phyloP scores from a whole-genome alignment of 352 stramenopile genomes.

The Phytophthora citrophthora region DNA sequence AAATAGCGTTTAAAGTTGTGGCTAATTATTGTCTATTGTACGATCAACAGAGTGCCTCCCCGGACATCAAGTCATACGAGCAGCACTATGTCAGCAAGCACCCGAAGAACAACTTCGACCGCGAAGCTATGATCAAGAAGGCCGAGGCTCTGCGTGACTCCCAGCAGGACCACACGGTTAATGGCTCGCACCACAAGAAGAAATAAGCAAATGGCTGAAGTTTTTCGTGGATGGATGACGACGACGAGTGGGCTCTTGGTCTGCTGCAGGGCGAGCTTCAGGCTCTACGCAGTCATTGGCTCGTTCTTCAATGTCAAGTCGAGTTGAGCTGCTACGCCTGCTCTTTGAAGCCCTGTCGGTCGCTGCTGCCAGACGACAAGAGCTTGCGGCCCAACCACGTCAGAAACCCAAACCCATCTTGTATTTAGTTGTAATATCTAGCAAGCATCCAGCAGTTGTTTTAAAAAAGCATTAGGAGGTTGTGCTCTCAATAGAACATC shows the following conservation, averaged over 20 bases:
- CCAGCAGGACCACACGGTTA: conserved; percentile 34
- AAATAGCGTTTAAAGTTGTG: background rate
- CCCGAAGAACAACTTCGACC: conserved; percentile 58
- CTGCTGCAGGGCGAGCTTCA: conserved; percentile 1
- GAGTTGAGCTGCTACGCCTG: conserved; percentile 17
- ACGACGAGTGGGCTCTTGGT: background rate
- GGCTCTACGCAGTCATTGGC: background rate
- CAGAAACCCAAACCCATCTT: conserved; percentile 29
- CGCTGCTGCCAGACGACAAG: background rate
- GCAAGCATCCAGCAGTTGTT: conserved; percentile 18
- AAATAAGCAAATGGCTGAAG: conserved; percentile 29
- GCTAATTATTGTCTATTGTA: background rate
- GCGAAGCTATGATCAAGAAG: conserved; percentile 51
- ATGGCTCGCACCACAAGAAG: conserved; percentile 64
- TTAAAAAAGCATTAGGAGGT: background rate
- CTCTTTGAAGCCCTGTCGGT: background rate
- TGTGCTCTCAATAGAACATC: conserved; percentile 4
- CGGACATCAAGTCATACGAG: conserved; percentile 71
- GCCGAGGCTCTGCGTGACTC: conserved; percentile 57
- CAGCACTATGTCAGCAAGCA: conserved; percentile 70
- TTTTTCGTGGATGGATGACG: conserved; percentile 13
- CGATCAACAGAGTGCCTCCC: conserved; percentile 48
- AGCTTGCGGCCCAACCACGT: conserved; percentile 9
- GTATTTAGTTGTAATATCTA: conserved; percentile 52
- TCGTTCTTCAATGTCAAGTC: conserved; percentile 1